A percentile compares a stretch with the other conserved stretches of the same genome.
Evolutionary conservation across 108 stramenopile species (phyloP).

Genomic region (Epithemia pelagica): DNA sequence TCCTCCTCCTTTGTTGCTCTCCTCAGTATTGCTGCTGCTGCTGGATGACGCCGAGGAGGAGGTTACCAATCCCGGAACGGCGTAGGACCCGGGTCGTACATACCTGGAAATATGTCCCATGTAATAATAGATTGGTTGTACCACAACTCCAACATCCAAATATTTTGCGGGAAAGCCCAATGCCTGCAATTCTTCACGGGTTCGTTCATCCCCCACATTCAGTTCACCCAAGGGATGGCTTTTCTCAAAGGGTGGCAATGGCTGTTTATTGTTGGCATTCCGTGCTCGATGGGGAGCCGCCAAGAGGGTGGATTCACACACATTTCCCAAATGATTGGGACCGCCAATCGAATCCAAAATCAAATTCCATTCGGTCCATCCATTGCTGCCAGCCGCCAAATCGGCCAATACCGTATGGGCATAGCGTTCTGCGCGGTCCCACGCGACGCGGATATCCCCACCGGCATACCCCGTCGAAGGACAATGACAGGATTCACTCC

Average conservation of each 20-base stretch:
- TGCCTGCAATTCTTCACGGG: constrained; percentile 73
- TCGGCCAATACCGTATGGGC: constrained; percentile 91
- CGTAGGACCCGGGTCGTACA: constrained; percentile 64
- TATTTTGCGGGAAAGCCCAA: constrained; percentile 64
- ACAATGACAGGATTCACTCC: constrained; percentile 77
- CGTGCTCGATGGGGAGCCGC: constrained; percentile 76
- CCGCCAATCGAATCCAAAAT: constrained; percentile 77
- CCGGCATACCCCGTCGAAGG: constrained; percentile 76
- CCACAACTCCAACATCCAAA: constrained; percentile 58
- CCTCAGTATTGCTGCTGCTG: neutral
- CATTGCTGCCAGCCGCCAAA: constrained; percentile 83
- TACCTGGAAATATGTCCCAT: constrained; percentile 83
- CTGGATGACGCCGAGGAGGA: neutral
- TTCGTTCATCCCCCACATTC: constrained; percentile 56
- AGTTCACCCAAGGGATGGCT: constrained; percentile 46
- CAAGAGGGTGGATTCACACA: constrained; percentile 85
- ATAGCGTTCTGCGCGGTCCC: constrained; percentile 82
- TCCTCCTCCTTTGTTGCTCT: constrained; percentile 26
- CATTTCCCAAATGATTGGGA: constrained; percentile 89
- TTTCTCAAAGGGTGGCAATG: constrained; percentile 53
- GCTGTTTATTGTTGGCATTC: constrained; percentile 21
- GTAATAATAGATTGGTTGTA: constrained; percentile 83
- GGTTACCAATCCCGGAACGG: constrained; percentile 53
- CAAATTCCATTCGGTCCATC: constrained; percentile 5
- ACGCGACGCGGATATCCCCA: constrained; percentile 64